Percentiles rank a stretch among this genome's conserved stretches.
Conservation (phyloP, 2,329 filamentous ascomycete genomes). For the Sphaerulina populicola region DNA sequence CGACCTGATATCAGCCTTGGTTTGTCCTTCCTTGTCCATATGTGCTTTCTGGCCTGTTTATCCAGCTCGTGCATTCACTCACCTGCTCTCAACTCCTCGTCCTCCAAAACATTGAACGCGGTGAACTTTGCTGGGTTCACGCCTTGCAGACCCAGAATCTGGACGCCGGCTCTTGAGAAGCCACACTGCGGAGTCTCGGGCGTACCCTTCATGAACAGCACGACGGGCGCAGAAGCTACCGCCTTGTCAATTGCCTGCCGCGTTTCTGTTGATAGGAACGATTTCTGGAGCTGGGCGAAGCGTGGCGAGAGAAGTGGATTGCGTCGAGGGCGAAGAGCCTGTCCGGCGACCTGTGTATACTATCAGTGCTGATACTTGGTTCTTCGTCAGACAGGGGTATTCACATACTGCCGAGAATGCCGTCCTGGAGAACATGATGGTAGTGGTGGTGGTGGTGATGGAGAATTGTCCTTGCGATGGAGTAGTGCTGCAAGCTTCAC, state of each 20-base stretch:
- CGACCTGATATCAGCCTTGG: background rate
- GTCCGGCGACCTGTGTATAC: conserved; percentile 38
- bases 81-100: conserved; percentile 77
- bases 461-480: background rate
- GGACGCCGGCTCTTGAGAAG: conserved; percentile 89
- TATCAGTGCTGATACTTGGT: background rate
- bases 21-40: background rate
- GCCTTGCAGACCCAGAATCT: conserved; percentile 88
- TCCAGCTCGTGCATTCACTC: conserved; percentile 10
- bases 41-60: background rate
- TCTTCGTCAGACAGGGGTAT: background rate
- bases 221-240: conserved; percentile 77
- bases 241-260: conserved; percentile 82
- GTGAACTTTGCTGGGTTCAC: conserved; percentile 93
- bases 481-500: background rate
- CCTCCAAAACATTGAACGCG: conserved; percentile 96
- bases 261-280: conserved; percentile 72
- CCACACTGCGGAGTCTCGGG: conserved; percentile 94
- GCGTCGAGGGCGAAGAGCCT: conserved; percentile 38
- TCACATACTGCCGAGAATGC: conserved; percentile 25
- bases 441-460: conserved; percentile 6
- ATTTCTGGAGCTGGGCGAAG: conserved; percentile 45
- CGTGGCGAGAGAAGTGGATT: conserved; percentile 36
- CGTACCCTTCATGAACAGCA: conserved; percentile 99
- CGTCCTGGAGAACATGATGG: conserved; percentile 28